Base-by-base conservation (phyloP, 441 rosid genomes). In the Codiaeum variegatum region DNA sequence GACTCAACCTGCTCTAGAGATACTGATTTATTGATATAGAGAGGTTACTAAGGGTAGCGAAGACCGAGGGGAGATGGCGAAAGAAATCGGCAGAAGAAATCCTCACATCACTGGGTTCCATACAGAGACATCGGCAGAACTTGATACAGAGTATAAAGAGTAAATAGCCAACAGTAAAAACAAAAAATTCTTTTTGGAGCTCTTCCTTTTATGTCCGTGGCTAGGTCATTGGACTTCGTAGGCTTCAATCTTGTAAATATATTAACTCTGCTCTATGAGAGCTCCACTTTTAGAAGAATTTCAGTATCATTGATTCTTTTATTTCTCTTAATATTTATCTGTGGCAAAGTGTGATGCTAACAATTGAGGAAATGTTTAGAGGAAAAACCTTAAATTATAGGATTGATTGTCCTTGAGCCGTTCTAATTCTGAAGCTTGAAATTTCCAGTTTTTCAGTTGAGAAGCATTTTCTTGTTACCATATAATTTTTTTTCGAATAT, bases 301-400 rank as follows among this genome's bases (percentile, higher is more conserved):
- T 72, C 76, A 83, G 86, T n/a, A 80, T 75, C 73, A 71, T 81
- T 73, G 78, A 83, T 86, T 86, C 88, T 83, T 88, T 86, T 52
- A 73, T 67, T 73, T 47, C 66, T 55, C 21, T 56, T 71, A 2
- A 59, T 75, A 77, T 78, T 81, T 70, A 80, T 78, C 61, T 24
- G 40, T 58, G 31, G 60, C 56, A 29, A 70, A 66, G 60, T 49
- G 68, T 78, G 75, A 69, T 52, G 19, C 79, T 67, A 71, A 75
- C 73, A 5, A 60, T 73, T 73, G 71, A 71, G 72, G 23, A 31
- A 62, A 66, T 75, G 62, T 73, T 77, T 42, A 71, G 77, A 52
- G 74, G 82, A 44, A 59, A 66, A 54, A 36, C 68, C 67, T 28
- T 54, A 23, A 34, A 19, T 42, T 59, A 28, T 63, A 24, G 76